These are phyloP conservation scores for Podospora australis DNA, from an alignment of 495 filamentous ascomycete genomes.

Conservation along the genomic window DNA sequence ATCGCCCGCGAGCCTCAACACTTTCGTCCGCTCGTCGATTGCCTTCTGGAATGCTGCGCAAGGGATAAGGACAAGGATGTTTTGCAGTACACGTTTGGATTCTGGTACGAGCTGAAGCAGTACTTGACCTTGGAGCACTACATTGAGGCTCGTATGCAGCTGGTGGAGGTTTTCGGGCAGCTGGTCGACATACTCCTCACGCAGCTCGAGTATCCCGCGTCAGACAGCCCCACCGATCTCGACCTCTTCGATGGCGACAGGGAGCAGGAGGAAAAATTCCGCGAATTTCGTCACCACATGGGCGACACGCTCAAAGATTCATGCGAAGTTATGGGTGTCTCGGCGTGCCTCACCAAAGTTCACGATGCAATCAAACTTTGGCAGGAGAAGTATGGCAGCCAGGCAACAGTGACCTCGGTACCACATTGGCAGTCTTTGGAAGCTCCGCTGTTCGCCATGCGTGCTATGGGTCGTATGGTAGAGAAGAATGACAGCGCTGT, in stretches of 20 bases:
- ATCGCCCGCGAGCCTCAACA: constrained; percentile 75
- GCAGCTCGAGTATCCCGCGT: constrained; percentile 83
- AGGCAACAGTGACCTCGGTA: constrained; percentile 66
- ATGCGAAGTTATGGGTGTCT: constrained; percentile 88
- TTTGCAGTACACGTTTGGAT: constrained; percentile 84
- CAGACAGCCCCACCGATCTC: constrained; percentile 60
- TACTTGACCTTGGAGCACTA: constrained; percentile 87
- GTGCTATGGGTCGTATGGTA: constrained; percentile 97
- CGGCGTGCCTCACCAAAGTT: constrained; percentile 83
- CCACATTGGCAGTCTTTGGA: constrained; percentile 95
- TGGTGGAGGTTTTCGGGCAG: constrained; percentile 72
- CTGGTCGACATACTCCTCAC: constrained; percentile 90
- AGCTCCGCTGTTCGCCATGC: constrained; percentile 88
- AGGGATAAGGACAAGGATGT: constrained; percentile 83
- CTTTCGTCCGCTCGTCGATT: constrained; percentile 83
- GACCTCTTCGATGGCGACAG: constrained; percentile 95
- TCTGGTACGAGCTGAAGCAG: constrained; percentile 99
- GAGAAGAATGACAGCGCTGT: constrained; percentile 78
- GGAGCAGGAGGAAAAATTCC: constrained; percentile 94
- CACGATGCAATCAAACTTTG: constrained; percentile 77
- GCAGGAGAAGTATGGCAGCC: constrained; percentile 73
- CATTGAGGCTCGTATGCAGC: constrained; percentile 66
- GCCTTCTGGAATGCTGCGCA: constrained; percentile 81
- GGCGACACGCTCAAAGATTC: constrained; percentile 97
- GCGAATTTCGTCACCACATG: constrained; percentile 93